Base-by-base conservation (phyloP, 371 early-diverging fungal species). In the Cokeromyces recurvatus region DNA sequence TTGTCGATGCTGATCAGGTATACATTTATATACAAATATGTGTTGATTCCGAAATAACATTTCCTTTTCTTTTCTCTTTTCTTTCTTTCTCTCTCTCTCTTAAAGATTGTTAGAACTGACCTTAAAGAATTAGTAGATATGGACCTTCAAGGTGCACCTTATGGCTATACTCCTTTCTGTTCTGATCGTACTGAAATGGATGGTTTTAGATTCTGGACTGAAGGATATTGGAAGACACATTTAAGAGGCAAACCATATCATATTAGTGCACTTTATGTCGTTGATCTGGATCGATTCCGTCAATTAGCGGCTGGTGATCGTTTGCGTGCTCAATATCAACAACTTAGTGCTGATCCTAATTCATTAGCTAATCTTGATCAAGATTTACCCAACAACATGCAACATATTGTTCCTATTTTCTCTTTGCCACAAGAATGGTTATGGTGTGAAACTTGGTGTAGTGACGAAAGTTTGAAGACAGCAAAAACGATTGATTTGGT, bases 371-470 rank as follows among this genome's bases (percentile, higher is more conserved):
- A 97, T 51, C 75, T 97, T 40, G 97, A 97, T 62, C 97, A 97
- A 63, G 97, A 97, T 71, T 66, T 97, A 51, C 97, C 96, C 4
- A 97, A 97, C 73, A 91, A 93, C 43, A 90, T 95, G 90, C 89
- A 90, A 51, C 86, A 89, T 52, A 61, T 84, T 16, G 86, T 97
- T 12, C 95, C 95, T 1, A 95, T 97, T 32, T 80, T 78, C 49
- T 92, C 94, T 4, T 62, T 97, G 57, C 94, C 95, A 0, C 90
- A 92, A 56, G 95, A 95, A 51, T 97, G 97, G 97, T 71, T 91
- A 17, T 91, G 92, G 90, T 97, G 97, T 55, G 95, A 95, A 68
- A 97, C 97, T 4, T 97, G 97, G 96, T 97, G 97, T 62, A 82
- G 87, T 25, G 93, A 94, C 52, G 85, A 79, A 41, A 80, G 84